Conservation (phyloP, 2,329 filamentous ascomycete species). For the Arachnopeziza araneosa region DNA sequence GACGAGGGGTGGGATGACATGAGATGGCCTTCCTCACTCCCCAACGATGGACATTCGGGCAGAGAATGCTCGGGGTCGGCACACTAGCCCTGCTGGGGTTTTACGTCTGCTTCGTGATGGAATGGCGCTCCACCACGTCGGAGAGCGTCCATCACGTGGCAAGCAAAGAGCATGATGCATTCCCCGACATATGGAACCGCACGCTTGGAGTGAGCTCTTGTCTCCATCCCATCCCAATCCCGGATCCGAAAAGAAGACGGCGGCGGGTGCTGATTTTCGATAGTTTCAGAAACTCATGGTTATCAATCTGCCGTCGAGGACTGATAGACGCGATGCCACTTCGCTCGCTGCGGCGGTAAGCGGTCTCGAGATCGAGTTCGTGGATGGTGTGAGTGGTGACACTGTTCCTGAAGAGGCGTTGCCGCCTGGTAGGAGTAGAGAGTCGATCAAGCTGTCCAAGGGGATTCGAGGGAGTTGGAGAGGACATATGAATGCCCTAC, state of each 20-base stretch:
- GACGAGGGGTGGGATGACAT: background rate
- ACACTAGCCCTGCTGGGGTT: background rate
- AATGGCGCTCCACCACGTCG: background rate
- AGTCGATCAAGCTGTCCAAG: conserved; percentile 8
- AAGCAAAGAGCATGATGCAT: background rate
- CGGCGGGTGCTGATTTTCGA: no score
- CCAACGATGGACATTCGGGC: background rate
- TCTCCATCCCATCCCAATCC: background rate
- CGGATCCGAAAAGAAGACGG: no score
- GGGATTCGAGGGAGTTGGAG: conserved; percentile 19
- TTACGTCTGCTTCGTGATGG: background rate
- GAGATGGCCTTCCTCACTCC: background rate
- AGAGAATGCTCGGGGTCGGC: background rate
- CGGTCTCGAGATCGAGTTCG: conserved; percentile 14
- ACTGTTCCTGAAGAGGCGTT: conserved; percentile 14
- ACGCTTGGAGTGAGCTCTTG: background rate
- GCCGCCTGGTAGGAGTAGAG: conserved; percentile 7
- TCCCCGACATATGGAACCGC: background rate
- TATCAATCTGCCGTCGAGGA: conserved; percentile 14
- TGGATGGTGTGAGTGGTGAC: conserved; percentile 13
- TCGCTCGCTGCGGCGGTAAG: conserved; percentile 13
- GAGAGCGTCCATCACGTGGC: background rate
- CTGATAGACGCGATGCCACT: conserved; percentile 18
- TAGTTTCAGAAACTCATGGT: background rate
- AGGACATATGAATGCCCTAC: conserved; percentile 16